These are phyloP conservation scores for Iris pallida DNA, from an alignment of 116 monocot genomes.

Conservation along the genomic window DNA sequence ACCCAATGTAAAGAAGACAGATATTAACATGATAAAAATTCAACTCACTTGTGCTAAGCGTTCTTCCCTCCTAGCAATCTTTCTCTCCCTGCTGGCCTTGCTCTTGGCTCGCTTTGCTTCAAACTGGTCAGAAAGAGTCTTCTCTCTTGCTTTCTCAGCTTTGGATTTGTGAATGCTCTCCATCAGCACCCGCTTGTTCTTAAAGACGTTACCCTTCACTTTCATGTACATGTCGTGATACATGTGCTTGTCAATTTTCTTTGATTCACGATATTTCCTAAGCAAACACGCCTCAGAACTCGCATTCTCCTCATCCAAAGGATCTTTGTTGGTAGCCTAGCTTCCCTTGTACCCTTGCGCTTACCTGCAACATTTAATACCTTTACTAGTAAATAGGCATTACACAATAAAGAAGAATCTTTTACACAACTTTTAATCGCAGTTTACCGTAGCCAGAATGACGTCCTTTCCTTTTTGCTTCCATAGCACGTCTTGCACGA, in stretches of 20 bases:
- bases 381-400: neutral
- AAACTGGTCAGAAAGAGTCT: slow-evolving; percentile 36
- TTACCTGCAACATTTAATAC: neutral
- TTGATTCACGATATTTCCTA: slow-evolving; percentile 32
- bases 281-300: slow-evolving; percentile 36
- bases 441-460: slow-evolving; percentile 36
- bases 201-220: slow-evolving; percentile 46
- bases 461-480: slow-evolving; percentile 48
- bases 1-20: no score
- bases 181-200: slow-evolving; percentile 42
- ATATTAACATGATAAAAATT: neutral
- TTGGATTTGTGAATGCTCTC: slow-evolving; percentile 50
- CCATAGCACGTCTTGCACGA: slow-evolving; percentile 35
- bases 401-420: neutral
- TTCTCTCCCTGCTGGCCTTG: slow-evolving; percentile 40
- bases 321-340: slow-evolving; percentile 44
- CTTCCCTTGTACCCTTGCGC: slow-evolving; percentile 27
- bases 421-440: neutral
- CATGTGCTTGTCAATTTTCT: slow-evolving; percentile 50
- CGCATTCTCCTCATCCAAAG: slow-evolving; percentile 48
- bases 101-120: slow-evolving; percentile 40
- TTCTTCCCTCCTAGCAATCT: slow-evolving; percentile 42
- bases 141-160: slow-evolving; percentile 44
- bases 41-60: slow-evolving; percentile 28
- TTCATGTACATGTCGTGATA: slow-evolving; percentile 56